phyloP scores from a whole-genome alignment of 2,329 filamentous ascomycete genomes.

The Capronia epimyces region DNA sequence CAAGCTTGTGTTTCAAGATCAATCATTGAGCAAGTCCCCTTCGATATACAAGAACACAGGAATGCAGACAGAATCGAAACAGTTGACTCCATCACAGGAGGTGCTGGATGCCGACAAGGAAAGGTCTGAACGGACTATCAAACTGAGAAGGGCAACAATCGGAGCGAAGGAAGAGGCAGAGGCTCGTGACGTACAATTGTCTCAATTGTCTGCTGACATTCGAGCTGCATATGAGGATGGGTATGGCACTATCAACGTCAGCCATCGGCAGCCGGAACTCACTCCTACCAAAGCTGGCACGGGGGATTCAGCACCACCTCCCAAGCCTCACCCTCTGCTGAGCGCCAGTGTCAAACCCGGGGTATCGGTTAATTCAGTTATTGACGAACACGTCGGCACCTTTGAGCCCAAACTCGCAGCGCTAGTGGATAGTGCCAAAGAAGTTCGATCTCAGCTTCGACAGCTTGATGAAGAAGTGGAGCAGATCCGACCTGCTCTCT shows the following conservation, averaged over 20 bases:
- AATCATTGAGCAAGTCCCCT: conserved; percentile 16
- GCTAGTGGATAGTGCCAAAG: conserved; percentile 22
- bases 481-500: not conserved
- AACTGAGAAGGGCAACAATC: conserved; percentile 10
- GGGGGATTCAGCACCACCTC: not conserved
- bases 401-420: conserved; percentile 25
- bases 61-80: not conserved
- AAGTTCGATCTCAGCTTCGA: conserved; percentile 5
- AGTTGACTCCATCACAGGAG: conserved; percentile 13
- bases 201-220: conserved; percentile 21
- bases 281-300: not conserved
- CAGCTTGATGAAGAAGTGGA: not conserved
- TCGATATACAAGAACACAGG: conserved; percentile 18
- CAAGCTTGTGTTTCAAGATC: conserved; percentile 20
- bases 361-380: conserved; percentile 18
- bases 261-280: conserved; percentile 13
- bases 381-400: conserved; percentile 20
- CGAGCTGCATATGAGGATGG: conserved; percentile 28
- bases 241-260: conserved; percentile 24
- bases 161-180: conserved; percentile 9
- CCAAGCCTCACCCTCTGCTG: conserved; percentile 16
- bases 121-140: conserved; percentile 2
- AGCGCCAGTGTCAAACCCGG: conserved; percentile 25
- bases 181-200: conserved; percentile 14
- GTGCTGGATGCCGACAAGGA: conserved; percentile 4